phyloP scores from a whole-genome alignment of 805 yeast species.

The Blastobotrys terrestris region DNA sequence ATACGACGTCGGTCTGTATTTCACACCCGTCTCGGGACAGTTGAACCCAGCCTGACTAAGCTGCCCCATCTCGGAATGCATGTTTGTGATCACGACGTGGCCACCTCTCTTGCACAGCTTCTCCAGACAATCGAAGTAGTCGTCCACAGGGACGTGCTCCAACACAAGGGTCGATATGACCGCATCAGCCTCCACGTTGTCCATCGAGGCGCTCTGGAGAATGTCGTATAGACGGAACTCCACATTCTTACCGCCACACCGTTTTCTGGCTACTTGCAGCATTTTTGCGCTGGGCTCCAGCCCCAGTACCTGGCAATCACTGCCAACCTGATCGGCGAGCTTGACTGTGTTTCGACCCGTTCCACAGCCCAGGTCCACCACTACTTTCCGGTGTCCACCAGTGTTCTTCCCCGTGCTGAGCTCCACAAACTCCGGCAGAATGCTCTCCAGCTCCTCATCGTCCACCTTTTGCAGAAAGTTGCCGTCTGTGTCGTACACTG shows the following conservation, averaged over 20 bases:
- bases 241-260: not conserved
- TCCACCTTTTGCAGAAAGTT: not conserved
- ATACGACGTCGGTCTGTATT: not conserved
- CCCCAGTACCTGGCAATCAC: not conserved
- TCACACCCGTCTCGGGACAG: not conserved
- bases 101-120: not conserved
- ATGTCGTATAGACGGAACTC: not conserved
- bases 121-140: not conserved
- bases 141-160: not conserved
- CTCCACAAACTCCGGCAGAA: slow-evolving; percentile 1
- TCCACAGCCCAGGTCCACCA: not conserved
- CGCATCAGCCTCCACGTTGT: not conserved
- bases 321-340: not conserved
- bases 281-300: slow-evolving; percentile 1
- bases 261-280: not conserved
- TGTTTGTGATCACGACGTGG: not conserved
- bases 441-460: not conserved
- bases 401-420: too few species aligned
- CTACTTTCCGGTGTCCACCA: not conserved
- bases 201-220: not conserved
- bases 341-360: slow-evolving; percentile 2
- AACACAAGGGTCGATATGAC: slow-evolving; percentile 1
- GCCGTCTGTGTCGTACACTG: slow-evolving; percentile 1
- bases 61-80: slow-evolving; percentile 2
- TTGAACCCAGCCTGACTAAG: slow-evolving; percentile 2